Conservation (phyloP, 768 basidiomycete genomes). For the Phlebiopsis flavidoalba region DNA sequence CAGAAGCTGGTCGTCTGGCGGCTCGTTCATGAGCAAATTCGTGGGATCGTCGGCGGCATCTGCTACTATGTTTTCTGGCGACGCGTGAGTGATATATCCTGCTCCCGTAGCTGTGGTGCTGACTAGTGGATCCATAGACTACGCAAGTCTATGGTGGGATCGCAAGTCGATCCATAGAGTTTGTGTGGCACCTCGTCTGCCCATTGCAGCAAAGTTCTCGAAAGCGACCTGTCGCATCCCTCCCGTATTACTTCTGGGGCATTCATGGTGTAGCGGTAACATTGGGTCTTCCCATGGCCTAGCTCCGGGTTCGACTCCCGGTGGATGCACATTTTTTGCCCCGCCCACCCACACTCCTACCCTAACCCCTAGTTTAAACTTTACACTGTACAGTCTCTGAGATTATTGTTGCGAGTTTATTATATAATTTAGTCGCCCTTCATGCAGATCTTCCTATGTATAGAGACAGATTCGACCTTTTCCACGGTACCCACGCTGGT, state of each 20-base stretch:
- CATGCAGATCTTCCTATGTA: too few relatives aligned
- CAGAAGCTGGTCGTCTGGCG: neutral
- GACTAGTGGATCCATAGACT: neutral
- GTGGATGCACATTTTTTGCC: constrained; percentile 41
- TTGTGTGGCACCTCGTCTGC: too few relatives aligned
- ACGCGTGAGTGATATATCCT: neutral
- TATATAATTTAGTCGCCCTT: too few relatives aligned
- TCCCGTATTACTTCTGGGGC: constrained; percentile 18
- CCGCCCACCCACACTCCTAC: too few relatives aligned
- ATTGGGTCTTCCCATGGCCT: constrained; percentile 82
- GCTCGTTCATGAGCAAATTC: neutral
- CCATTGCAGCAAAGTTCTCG: too few relatives aligned
- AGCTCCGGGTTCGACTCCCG: constrained; percentile 60
- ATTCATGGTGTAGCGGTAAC: constrained; percentile 75
- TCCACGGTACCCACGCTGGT: too few relatives aligned
- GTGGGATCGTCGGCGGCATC: neutral
- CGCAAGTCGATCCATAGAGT: neutral
- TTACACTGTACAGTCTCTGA: too few relatives aligned
- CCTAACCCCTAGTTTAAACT: too few relatives aligned
- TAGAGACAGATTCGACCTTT: too few relatives aligned
- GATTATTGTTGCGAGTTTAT: too few relatives aligned
- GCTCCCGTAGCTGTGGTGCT: neutral
- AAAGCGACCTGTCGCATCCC: too few relatives aligned
- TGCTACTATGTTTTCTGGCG: neutral
- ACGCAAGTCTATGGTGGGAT: neutral